phyloP scores from a whole-genome alignment of 495 filamentous ascomycete genomes.

The Xylaria telfairii region DNA sequence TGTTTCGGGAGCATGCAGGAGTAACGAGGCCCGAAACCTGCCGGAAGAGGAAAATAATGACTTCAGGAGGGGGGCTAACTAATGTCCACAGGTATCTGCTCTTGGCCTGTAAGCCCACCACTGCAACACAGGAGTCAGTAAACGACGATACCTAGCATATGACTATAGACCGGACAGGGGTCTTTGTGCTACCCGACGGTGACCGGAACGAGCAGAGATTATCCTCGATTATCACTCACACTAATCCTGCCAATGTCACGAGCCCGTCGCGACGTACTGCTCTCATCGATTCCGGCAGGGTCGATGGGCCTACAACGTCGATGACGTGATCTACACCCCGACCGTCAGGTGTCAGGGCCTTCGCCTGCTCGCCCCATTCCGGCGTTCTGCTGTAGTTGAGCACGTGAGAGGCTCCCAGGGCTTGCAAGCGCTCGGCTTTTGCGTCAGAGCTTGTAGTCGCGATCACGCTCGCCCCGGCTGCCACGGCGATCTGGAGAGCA shows the following conservation, averaged over 20 bases:
- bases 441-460: slow-evolving; percentile 28
- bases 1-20: too few species aligned
- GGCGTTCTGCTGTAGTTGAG: not conserved
- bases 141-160: not conserved
- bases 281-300: slow-evolving; percentile 28
- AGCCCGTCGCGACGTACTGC: not conserved
- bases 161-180: not conserved
- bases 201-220: not conserved
- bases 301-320: slow-evolving; percentile 44
- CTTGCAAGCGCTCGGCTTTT: slow-evolving; percentile 23
- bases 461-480: slow-evolving; percentile 27
- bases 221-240: not conserved
- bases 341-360: slow-evolving; percentile 22
- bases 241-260: not conserved
- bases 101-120: not conserved
- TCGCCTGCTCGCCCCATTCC: slow-evolving; percentile 15
- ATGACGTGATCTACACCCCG: slow-evolving; percentile 28
- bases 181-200: not conserved
- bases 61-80: too few species aligned
- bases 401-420: slow-evolving; percentile 25
- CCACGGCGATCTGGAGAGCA: not conserved
- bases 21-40: too few species aligned
- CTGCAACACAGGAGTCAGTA: not conserved
- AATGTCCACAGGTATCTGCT: not conserved
- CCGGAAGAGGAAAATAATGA: too few species aligned